These are phyloP conservation scores for Fraxinus quadrangulata DNA, from an alignment of 257 asterid genomes.

Conservation along the genomic window DNA sequence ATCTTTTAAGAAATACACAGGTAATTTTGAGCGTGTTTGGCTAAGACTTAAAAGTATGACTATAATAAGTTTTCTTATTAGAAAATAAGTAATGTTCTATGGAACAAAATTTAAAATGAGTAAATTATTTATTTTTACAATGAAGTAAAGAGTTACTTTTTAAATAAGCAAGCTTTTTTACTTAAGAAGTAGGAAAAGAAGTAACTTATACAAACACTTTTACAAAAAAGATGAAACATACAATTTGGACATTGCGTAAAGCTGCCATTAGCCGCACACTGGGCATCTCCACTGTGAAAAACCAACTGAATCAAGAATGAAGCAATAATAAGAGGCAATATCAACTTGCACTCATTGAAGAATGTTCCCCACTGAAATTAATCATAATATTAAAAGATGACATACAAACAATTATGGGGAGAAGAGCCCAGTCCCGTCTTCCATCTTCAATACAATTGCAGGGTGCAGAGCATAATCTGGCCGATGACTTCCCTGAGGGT, in stretches of 20 bases:
- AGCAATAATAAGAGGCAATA: not conserved
- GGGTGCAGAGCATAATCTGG: slow-evolving; percentile 91
- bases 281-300: slow-evolving; percentile 97
- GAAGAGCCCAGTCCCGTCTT: slow-evolving; percentile 92
- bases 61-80: not conserved
- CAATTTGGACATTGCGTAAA: slow-evolving; percentile 86
- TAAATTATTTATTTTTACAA: not conserved
- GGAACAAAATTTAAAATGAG: too few species aligned
- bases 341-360: not conserved
- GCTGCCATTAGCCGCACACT: slow-evolving; percentile 97
- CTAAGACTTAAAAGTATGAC: not conserved
- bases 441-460: slow-evolving; percentile 90
- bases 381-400: slow-evolving; percentile 7
- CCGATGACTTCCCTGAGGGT: slow-evolving; percentile 73
- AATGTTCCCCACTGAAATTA: not conserved
- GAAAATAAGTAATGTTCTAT: too few species aligned
- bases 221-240: slow-evolving; percentile 33
- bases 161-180: too few species aligned
- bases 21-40: not conserved
- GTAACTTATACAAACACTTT: not conserved
- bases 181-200: not conserved
- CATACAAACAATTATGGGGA: slow-evolving; percentile 91
- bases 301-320: slow-evolving; percentile 14
- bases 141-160: not conserved
- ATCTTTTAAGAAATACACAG: slow-evolving; percentile 7